Base-by-base conservation (phyloP, 768 basidiomycete species). In the Leccinellum rugosiceps region DNA sequence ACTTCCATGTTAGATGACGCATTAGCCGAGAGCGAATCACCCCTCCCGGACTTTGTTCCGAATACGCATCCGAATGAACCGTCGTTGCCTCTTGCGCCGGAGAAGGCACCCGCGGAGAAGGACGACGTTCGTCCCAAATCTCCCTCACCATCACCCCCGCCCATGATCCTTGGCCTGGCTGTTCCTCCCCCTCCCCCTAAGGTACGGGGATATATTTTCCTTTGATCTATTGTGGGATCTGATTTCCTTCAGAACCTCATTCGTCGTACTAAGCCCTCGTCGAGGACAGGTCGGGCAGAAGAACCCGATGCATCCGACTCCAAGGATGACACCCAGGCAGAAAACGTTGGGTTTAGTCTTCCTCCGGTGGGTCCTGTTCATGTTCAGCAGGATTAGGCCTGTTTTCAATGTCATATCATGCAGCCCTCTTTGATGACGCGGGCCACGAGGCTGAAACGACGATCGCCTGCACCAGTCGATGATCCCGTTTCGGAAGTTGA, bases 61-160 rank as follows among this genome's bases (percentile, higher is more conserved):
- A 86, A 84, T 57, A 80, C 83, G 0, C 76, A 77, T 58, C 74
- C 78, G 3, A 75, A 78, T 19, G 85, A 86, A 58, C 78, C 79
- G 0, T 78, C 81, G 5, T 57, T 77, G 8, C 70, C 76, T 35
- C 52, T 55, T 14, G 34, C 44, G 9, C 54, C 48, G 31, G 51
- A 57, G 30, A 53, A 56, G 61, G 65, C 46, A 45, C 43, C 49
- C 19, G 59, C 14, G 61, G 34, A 68, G 64, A 43, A 70, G 2
- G 34, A 49, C 28, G 59, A 58, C 25, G 17, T 32, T 48, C 25
- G 11, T 31, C 50, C 13, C 26, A 55, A 52, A 50, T 63, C 65
- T 0, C 56, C 44, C 7, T 61, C 64, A 0, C 58, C 69, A 0
- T 60, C 70, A 6, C 65, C 66, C 1, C 63, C 72, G n/a, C 49